These are phyloP conservation scores for Nigrograna mackinnonii DNA, from an alignment of 2,329 filamentous ascomycete genomes.

Conservation along the genomic window DNA sequence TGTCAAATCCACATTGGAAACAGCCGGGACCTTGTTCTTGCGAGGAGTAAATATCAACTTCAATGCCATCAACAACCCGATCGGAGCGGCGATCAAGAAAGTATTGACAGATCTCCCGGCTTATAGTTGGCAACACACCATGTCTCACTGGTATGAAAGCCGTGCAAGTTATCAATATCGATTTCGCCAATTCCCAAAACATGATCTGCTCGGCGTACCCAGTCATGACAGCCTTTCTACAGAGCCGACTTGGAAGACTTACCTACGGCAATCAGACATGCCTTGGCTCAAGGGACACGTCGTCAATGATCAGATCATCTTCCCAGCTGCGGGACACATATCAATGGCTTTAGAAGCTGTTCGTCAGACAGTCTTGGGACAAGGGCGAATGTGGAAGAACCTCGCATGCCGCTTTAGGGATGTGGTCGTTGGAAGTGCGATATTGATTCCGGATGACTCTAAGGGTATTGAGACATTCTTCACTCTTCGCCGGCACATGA, in stretches of 20 bases:
- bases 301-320: constrained; percentile 17
- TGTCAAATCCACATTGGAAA: constrained; percentile 4
- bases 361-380: background rate
- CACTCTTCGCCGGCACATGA: background rate
- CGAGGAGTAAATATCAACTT: constrained; percentile 4
- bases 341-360: constrained; percentile 7
- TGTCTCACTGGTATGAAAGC: constrained; percentile 18
- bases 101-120: no score
- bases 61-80: constrained; percentile 12
- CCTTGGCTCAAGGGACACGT: constrained; percentile 29
- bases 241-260: constrained; percentile 10
- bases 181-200: constrained; percentile 11
- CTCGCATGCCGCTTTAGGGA: background rate
- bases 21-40: constrained; percentile 7
- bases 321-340: constrained; percentile 5
- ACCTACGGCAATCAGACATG: constrained; percentile 21
- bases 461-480: background rate
- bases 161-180: constrained; percentile 8
- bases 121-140: constrained; percentile 33
- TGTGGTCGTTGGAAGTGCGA: background rate
- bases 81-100: constrained; percentile 24
- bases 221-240: constrained; percentile 20
- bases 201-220: constrained; percentile 16
- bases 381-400: background rate
- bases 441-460: background rate